A percentile compares a stretch with the other conserved stretches of the same genome.
phyloP scores from a whole-genome alignment of 805 yeast species.

The Schwanniomyces yamadae region DNA sequence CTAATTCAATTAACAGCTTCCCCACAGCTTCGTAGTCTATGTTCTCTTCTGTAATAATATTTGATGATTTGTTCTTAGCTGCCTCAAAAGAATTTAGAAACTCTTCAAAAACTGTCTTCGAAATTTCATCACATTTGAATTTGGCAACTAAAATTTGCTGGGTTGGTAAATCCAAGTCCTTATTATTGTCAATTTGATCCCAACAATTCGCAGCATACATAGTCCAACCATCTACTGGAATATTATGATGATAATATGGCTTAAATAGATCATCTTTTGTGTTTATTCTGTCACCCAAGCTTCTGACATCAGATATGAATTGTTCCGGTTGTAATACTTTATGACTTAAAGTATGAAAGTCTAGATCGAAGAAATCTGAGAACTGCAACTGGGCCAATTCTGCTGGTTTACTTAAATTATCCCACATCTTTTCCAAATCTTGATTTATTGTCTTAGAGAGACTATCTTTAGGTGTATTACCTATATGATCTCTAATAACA shows the following conservation, averaged over 20 bases:
- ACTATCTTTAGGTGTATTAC: conserved; percentile 76
- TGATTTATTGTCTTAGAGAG: conserved; percentile 64
- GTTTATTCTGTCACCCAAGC: conserved; percentile 63
- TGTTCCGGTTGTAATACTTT: conserved; percentile 76
- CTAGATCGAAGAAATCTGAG: conserved; percentile 79
- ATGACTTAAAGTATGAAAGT: conserved; percentile 80
- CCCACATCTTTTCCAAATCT: conserved; percentile 82
- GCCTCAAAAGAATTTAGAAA: conserved; percentile 22
- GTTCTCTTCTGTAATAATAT: conserved; percentile 3
- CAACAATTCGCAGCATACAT: conserved; percentile 87
- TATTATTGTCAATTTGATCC: conserved; percentile 90
- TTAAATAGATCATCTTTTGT: conserved; percentile 50
- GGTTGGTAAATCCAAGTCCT: conserved; percentile 93
- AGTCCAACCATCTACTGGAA: conserved; percentile 97
- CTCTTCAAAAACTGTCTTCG: conserved; percentile 35
- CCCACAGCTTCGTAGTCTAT: conserved; percentile 52
- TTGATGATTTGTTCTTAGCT: conserved; percentile 10
- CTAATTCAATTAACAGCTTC: conserved; percentile 39
- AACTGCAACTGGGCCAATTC: conserved; percentile 55
- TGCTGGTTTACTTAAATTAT: conserved; percentile 67
- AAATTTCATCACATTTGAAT: conserved; percentile 90
- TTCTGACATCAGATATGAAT: conserved; percentile 59
- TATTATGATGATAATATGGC: conserved; percentile 71
- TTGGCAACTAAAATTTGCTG: conserved; percentile 94
- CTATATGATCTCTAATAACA: conserved; percentile 90